These are phyloP conservation scores for Clitocybe nebularis DNA, from an alignment of 1,284 basidiomycete species.

Conservation along the genomic window DNA sequence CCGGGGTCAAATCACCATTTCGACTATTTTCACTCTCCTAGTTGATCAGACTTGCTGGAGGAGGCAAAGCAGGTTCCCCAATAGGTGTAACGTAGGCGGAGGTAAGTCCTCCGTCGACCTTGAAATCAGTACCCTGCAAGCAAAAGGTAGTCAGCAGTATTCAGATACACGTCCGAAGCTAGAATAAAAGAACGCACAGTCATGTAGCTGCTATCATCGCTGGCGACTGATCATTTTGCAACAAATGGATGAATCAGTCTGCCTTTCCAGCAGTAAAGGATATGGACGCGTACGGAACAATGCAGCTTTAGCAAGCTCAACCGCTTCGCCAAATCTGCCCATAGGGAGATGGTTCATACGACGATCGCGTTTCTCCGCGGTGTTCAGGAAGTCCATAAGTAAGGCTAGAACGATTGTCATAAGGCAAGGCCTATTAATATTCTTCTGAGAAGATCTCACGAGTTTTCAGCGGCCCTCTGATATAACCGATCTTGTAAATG, in stretches of 20 bases:
- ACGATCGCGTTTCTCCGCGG: conserved; percentile 92
- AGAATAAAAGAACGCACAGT: conserved; percentile 52
- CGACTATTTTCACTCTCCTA: conserved; percentile 3
- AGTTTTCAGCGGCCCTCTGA: conserved; percentile 87
- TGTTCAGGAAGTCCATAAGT: conserved; percentile 97
- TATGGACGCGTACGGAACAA: conserved; percentile 75
- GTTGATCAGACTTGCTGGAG: conserved; percentile 58
- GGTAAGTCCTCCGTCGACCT: conserved; percentile 88
- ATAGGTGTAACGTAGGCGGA: conserved; percentile 84
- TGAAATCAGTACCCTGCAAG: conserved; percentile 83
- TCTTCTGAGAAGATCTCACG: conserved; percentile 46
- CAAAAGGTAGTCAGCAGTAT: conserved; percentile 8
- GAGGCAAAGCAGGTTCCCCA: conserved; percentile 64
- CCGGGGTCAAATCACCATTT: neutral
- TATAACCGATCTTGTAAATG: conserved; percentile 10
- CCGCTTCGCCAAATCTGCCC: conserved; percentile 95
- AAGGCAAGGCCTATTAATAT: conserved; percentile 7
- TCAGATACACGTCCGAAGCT: neutral
- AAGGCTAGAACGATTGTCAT: conserved; percentile 51
- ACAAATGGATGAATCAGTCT: conserved; percentile 4
- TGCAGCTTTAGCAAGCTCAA: conserved; percentile 90
- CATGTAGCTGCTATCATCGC: conserved; percentile 82
- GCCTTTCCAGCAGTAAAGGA: neutral
- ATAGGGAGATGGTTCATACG: conserved; percentile 91
- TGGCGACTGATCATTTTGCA: conserved; percentile 53